A percentile compares a stretch with the other conserved stretches of the same genome.
Conservation (phyloP, 129 eudicot species). For the Dittrichia graveolens region DNA sequence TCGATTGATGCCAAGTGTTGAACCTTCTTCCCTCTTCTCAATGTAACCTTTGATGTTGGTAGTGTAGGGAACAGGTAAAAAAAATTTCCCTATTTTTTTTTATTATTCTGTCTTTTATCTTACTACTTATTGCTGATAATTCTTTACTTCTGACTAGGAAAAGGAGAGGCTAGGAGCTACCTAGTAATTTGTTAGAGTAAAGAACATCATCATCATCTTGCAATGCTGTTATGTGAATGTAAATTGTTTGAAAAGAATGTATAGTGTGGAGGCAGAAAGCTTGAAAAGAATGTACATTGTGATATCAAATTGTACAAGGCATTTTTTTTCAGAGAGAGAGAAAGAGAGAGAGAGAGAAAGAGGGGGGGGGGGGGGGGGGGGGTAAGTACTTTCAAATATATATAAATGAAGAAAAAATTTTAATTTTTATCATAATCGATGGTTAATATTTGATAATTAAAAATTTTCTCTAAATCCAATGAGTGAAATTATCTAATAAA, state of each 20-base stretch:
- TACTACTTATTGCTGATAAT: background rate
- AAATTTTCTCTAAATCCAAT: too few species aligned
- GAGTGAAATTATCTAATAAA: too few species aligned
- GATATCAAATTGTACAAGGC: slow-evolving; percentile 7
- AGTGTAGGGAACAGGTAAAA: background rate
- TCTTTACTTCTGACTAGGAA: slow-evolving; percentile 12
- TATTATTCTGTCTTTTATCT: background rate
- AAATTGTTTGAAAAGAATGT: slow-evolving; percentile 27
- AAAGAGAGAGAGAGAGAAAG: too few species aligned
- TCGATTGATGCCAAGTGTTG: background rate
- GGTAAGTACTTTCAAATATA: too few species aligned
- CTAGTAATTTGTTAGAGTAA: slow-evolving; percentile 31
- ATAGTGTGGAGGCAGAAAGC: slow-evolving; percentile 20
- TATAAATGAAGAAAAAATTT: too few species aligned
- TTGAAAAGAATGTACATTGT: slow-evolving; percentile 22
- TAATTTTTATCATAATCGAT: too few species aligned
- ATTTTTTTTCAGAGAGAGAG: background rate
- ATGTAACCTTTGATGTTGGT: background rate
- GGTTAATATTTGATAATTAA: too few species aligned
- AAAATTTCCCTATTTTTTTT: background rate
- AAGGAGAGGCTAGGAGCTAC: slow-evolving; percentile 26
- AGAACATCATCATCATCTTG: slow-evolving; percentile 14
- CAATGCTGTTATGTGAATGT: slow-evolving; percentile 10
- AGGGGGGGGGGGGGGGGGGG: too few species aligned
- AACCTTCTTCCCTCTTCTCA: background rate